Percentiles rank a stretch among this genome's conserved stretches.
These are phyloP conservation scores for Paramecium octaurelia DNA, from an alignment of 73 alveolate genomes.

Conservation along the genomic window DNA sequence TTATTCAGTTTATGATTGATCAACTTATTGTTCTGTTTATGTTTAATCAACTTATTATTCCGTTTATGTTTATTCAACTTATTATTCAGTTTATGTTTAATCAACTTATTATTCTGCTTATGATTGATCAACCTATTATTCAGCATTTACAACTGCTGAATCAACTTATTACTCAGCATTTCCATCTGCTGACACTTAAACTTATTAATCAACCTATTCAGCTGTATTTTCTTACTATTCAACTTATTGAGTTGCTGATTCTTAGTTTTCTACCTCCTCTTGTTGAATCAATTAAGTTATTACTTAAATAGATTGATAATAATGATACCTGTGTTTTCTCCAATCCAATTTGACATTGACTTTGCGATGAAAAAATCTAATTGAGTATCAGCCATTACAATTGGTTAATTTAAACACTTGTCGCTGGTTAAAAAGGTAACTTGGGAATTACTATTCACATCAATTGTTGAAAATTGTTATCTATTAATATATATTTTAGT, in stretches of 20 bases:
- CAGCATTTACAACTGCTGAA: not conserved
- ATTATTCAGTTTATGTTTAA: not conserved
- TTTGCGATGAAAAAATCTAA: not conserved
- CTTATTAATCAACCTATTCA: not conserved
- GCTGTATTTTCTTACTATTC: no score
- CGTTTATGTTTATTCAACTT: not conserved
- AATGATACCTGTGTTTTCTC: not conserved
- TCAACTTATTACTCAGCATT: not conserved
- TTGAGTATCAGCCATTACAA: constrained; percentile 21
- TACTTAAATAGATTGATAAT: not conserved
- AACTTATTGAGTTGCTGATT: not conserved
- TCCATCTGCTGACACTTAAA: not conserved
- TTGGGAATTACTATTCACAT: not conserved
- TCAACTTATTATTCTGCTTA: not conserved
- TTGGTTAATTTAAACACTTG: not conserved
- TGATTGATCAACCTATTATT: not conserved
- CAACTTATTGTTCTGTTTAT: not conserved
- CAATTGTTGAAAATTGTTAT: not conserved
- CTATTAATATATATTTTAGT: not conserved
- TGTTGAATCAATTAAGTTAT: not conserved
- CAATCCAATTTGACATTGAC: not conserved
- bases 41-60: not conserved
- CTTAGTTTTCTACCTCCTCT: not conserved
- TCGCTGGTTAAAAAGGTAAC: not conserved
- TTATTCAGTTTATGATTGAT: not conserved